Evolutionary conservation across 2,329 filamentous ascomycete genomes (phyloP).

Genomic region (Aureobasidium sp.): DNA sequence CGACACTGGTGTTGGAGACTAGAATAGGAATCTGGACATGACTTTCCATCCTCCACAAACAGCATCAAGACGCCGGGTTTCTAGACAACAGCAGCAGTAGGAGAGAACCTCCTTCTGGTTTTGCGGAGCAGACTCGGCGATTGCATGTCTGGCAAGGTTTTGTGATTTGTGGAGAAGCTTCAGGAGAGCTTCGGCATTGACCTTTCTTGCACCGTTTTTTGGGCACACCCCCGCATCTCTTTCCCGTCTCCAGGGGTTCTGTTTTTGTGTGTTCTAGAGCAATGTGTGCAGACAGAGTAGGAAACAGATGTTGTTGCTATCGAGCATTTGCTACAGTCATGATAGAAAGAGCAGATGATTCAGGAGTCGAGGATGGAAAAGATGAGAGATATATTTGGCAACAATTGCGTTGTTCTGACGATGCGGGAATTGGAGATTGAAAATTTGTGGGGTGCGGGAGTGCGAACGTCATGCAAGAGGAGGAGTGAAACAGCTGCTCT

Average conservation of each 20-base stretch:
- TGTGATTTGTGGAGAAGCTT: not conserved
- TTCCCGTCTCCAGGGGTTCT: not conserved
- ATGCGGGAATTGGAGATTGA: not conserved
- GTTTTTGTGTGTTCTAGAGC: no score
- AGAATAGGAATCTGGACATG: no score
- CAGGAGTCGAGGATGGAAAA: no score
- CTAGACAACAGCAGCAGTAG: not conserved
- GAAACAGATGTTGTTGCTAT: no score
- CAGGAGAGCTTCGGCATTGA: not conserved
- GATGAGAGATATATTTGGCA: not conserved
- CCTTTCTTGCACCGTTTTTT: not conserved
- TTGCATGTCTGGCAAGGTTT: not conserved
- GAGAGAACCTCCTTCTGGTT: not conserved
- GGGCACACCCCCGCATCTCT: not conserved
- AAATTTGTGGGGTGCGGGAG: not conserved
- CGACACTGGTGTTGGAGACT: no score
- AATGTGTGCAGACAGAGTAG: no score
- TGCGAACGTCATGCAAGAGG: not conserved
- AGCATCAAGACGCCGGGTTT: not conserved
- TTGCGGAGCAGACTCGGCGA: not conserved
- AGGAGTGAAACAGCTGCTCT: conserved; percentile 6
- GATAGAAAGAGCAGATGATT: no score
- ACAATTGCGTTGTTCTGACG: conserved; percentile 1
- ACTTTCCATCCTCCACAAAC: not conserved
- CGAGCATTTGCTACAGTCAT: no score